A percentile compares a stretch with the other conserved stretches of the same genome.
Evolutionary conservation across 345 rosid species (phyloP).

Genomic region (Boechera stricta): DNA sequence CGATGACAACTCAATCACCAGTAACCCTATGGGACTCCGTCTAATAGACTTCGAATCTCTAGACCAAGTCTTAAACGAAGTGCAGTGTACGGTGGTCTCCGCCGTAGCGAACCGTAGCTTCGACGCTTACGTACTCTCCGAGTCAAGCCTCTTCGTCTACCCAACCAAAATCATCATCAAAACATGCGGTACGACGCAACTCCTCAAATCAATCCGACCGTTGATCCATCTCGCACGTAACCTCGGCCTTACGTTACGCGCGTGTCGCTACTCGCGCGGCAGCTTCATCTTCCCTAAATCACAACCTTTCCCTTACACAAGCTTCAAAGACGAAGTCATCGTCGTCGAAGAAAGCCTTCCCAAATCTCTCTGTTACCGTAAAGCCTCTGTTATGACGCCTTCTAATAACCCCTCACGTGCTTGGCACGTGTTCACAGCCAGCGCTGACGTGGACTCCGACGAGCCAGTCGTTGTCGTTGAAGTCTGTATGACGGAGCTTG

Average conservation of each 20-base stretch:
- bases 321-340: slow-evolving; percentile 79
- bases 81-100: slow-evolving; percentile 97
- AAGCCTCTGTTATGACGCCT: slow-evolving; percentile 75
- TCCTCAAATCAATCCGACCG: slow-evolving; percentile 89
- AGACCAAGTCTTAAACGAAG: slow-evolving; percentile 63
- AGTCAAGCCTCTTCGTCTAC: slow-evolving; percentile 91
- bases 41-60: slow-evolving; percentile 71
- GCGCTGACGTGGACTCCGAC: slow-evolving; percentile 48
- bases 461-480: slow-evolving; percentile 53
- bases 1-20: slow-evolving; percentile 47
- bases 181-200: slow-evolving; percentile 98
- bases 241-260: slow-evolving; percentile 63
- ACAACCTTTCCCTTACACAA: slow-evolving; percentile 89
- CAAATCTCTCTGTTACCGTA: slow-evolving; percentile 55
- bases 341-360: slow-evolving; percentile 73
- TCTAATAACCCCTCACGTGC: slow-evolving; percentile 66
- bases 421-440: slow-evolving; percentile 90
- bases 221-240: slow-evolving; percentile 62
- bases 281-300: slow-evolving; percentile 87
- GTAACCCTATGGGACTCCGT: slow-evolving; percentile 66
- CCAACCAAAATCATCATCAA: slow-evolving; percentile 96
- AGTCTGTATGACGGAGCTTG: slow-evolving; percentile 97
- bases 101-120: slow-evolving; percentile 84
- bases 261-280: slow-evolving; percentile 84
- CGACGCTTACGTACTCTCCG: slow-evolving; percentile 95